Evolutionary conservation across 345 rosid genomes (phyloP), one percentile per base, ranked within the genome.

Genomic region (Brassica cretica): DNA sequence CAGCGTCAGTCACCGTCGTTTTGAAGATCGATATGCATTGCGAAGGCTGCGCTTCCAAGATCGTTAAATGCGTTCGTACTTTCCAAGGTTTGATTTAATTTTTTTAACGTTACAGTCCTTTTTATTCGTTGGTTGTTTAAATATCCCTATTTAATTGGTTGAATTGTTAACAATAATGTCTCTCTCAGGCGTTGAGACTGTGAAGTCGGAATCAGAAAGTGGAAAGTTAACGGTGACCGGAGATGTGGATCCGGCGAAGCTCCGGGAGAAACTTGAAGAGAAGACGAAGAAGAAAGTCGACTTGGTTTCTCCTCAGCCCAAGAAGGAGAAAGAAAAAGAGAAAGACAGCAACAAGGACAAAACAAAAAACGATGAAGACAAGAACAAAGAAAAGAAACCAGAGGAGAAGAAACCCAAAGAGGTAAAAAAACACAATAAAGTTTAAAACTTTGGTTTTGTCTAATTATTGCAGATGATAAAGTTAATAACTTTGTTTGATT

Each of bases 21-120:
- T 80, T 95, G 76, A 95, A 90, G 74, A 61, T 88, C 0, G 96
- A 95, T 33, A 90, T 89, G 89, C 92, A 91, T 64, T 95, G 99
- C 63, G 97, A 84, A 8, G 99, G 99, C 3, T 95, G 99, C 35
- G 89, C 90, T 30, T 68, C 85, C 33, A 82, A 81, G 44, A 81
- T 91, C 81, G 71, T 72, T 60, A 91, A 77, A 78, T 35, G 15
- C 8, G 86, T 84, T 73, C 93, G 86, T 53, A 0, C 64, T 68
- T 72, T 91, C 24, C 58, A 84, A 70, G 98, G 98, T 89, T 44
- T n/a, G 7, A 3, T 53, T 49, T 46, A 2, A 12, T 46, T 46
- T 14, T 49, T 14, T 3, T 44, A 49, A 79, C 75, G 82, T 74
- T 74, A 53, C 12, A 25, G 2, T 69, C 78, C 79, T 39, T 2